Base-by-base conservation (phyloP, 2,329 filamentous ascomycete species). In the Claviceps pazoutovae region DNA sequence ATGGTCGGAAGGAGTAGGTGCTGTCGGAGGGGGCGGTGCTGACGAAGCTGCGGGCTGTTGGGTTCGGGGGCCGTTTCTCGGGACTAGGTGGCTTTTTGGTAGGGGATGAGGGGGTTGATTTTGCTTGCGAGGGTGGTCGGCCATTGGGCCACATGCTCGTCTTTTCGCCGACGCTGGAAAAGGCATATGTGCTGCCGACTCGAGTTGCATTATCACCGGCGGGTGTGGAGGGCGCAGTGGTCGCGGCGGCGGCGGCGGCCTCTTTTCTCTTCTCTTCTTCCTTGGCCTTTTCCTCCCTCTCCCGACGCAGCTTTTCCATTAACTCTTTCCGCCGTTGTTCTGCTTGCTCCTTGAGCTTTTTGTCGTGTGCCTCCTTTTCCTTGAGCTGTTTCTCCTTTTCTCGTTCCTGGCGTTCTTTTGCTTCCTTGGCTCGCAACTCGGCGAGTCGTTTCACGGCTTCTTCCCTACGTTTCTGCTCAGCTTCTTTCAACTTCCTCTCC, bases 1-100 rank as follows among this genome's bases (percentile, higher is more conserved):
- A 90, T 1, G 87, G 85, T 48, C 86, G 81, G 66, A 80, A 90
- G 1, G 86, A 89, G 64, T 85, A 82, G 3, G 75, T 72, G 56
- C 84, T 79, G 49, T 84, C 81, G 48, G 84, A 79, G 48, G 84
- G 79, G 19, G 78, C 79, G 4, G 53, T 39, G 56, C 74, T 78
- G 56, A 76, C 68, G 53, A 78, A 77, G 3, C 80, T 80, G 57
- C 72, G 77, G 38, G 81, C 78, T 34, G 77, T 74, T 42, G 74
- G 69, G 39, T 67, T 60, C 41, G 72, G 71, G 43, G 71, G 71
- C 23, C 68, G 69, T 56, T 71, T 69, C 46, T 56, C 57, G 64
- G 46, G 70, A 63, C 44, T 68, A 57, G 56, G 61, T 1, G 54
- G 50, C 7, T 45, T 59, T 52, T 57, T 62, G 8, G 60, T 57